A percentile compares a stretch with the other conserved stretches of the same genome.
Evolutionary conservation across 2,329 filamentous ascomycete species (phyloP).

Genomic region (Dactylonectria macrodidyma): DNA sequence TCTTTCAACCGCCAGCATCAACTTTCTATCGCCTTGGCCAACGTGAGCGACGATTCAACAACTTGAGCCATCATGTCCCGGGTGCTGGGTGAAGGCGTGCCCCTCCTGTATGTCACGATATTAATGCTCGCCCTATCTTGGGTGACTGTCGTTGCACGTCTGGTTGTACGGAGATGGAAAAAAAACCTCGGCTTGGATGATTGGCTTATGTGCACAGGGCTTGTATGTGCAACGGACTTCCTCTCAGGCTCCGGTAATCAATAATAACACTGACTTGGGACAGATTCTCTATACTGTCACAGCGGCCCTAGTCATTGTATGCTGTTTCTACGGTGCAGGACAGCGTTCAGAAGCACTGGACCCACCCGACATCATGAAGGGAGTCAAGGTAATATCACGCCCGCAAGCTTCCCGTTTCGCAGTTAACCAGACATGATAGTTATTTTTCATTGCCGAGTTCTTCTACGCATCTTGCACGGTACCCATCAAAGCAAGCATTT

Average conservation of each 20-base stretch:
- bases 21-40: neutral
- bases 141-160: constrained; percentile 19
- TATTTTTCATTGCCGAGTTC: constrained; percentile 43
- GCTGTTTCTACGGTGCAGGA: constrained; percentile 38
- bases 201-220: constrained; percentile 39
- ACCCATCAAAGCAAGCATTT: constrained; percentile 48
- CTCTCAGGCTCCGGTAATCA: neutral
- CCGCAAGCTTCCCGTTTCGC: neutral
- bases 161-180: constrained; percentile 36
- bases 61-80: constrained; percentile 25
- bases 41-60: neutral
- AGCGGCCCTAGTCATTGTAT: constrained; percentile 34
- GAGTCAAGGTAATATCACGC: constrained; percentile 37
- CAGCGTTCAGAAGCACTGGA: constrained; percentile 20
- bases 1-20: neutral
- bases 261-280: neutral
- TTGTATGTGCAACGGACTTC: constrained; percentile 20
- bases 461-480: constrained; percentile 41
- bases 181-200: constrained; percentile 40
- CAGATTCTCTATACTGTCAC: constrained; percentile 39
- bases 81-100: constrained; percentile 34
- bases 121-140: constrained; percentile 36
- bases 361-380: constrained; percentile 26
- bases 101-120: constrained; percentile 36
- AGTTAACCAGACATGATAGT: constrained; percentile 18